phyloP scores from a whole-genome alignment of 768 basidiomycete genomes.

The Suillus discolor region DNA sequence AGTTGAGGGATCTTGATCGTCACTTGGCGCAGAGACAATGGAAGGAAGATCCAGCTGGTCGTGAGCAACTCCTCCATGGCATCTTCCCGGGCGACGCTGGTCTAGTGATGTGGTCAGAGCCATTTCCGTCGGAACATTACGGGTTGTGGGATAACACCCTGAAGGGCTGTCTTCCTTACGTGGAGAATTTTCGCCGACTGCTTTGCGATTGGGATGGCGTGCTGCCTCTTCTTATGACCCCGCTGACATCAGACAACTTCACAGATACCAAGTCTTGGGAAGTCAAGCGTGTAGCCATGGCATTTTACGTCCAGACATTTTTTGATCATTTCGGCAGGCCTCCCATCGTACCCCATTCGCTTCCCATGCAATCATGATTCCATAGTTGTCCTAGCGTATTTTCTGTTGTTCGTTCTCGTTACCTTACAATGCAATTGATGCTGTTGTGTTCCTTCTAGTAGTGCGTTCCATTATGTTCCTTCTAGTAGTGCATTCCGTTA shows the following conservation, averaged over 20 bases:
- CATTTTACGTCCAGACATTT: conserved; percentile 11
- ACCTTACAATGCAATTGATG: neutral
- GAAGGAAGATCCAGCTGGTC: neutral
- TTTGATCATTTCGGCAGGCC: conserved; percentile 10
- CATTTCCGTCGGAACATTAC: neutral
- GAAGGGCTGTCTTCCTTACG: neutral
- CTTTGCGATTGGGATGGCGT: conserved; percentile 4
- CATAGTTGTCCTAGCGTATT: neutral
- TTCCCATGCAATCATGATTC: conserved; percentile 8
- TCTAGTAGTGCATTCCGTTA: neutral
- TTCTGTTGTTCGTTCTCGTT: neutral
- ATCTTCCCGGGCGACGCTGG: conserved; percentile 10
- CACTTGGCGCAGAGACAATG: neutral
- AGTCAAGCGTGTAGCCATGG: neutral
- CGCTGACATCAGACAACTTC: neutral
- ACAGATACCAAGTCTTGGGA: neutral
- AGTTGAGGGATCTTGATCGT: conserved; percentile 21
- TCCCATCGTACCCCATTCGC: neutral
- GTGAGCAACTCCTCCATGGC: neutral
- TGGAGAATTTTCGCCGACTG: conserved; percentile 4
- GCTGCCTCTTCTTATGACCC: neutral
- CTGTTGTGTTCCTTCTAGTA: neutral
- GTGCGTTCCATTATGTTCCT: neutral
- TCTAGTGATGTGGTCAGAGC: conserved; percentile 8
- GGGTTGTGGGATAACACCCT: conserved; percentile 1